Conservation (phyloP, 805 yeast genomes). For the Ogataea zsoltii region DNA sequence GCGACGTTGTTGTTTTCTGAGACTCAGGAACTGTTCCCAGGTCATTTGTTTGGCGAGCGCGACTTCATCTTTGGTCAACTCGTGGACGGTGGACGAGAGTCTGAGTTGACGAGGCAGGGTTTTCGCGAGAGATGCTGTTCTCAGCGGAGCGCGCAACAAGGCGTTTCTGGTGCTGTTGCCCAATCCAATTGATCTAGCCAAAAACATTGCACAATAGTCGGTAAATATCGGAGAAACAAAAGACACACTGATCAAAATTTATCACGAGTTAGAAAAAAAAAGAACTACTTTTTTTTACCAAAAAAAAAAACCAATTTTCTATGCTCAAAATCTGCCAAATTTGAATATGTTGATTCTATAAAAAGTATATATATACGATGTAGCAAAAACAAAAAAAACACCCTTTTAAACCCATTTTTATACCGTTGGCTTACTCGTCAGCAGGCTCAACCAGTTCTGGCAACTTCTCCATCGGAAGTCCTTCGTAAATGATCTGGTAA, state of each 20-base stretch:
- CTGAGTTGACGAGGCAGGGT: background rate
- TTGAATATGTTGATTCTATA: conserved; percentile 2
- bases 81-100: conserved; percentile 3
- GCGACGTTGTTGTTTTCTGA: conserved; percentile 74
- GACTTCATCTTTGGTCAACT: conserved; percentile 25
- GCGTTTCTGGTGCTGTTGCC: background rate
- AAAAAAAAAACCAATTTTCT: no score
- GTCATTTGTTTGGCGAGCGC: conserved; percentile 38
- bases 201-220: conserved; percentile 5
- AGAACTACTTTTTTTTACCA: no score
- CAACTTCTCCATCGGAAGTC: conserved; percentile 69
- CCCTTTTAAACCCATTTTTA: background rate
- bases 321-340: background rate
- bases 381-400: conserved; percentile 2
- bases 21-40: conserved; percentile 80
- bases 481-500: conserved; percentile 78
- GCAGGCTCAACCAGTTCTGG: conserved; percentile 65
- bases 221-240: no score
- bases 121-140: background rate
- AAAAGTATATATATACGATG: background rate
- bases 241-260: no score
- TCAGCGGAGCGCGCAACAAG: conserved; percentile 1
- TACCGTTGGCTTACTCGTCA: conserved; percentile 26
- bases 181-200: conserved; percentile 16
- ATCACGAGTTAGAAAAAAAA: no score